These are phyloP conservation scores for Allium cepa DNA, from an alignment of 106 monocot genomes.

Conservation along the genomic window DNA sequence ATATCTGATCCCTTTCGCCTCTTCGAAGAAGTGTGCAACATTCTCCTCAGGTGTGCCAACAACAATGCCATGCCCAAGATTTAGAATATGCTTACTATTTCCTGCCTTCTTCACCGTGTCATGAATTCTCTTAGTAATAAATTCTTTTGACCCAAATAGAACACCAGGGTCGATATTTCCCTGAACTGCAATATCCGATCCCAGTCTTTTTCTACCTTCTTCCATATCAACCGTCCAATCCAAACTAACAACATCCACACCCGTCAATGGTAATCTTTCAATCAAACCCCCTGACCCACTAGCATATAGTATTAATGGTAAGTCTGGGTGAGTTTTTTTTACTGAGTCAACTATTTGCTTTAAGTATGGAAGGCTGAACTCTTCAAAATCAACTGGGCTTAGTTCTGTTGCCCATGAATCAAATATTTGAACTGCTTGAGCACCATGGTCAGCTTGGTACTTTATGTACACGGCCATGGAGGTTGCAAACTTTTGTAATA, in stretches of 20 bases:
- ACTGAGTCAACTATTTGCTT: conserved; percentile 84
- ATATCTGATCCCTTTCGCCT: conserved; percentile 77
- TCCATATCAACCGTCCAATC: conserved; percentile 98
- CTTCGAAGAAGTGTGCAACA: conserved; percentile 95
- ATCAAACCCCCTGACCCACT: conserved; percentile 87
- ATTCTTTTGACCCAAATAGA: conserved; percentile 90
- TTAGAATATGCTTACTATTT: conserved; percentile 64
- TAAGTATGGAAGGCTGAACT: conserved; percentile 86
- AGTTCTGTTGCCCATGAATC: conserved; percentile 98
- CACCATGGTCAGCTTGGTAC: conserved; percentile 90
- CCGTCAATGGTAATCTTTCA: conserved; percentile 62
- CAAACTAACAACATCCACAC: conserved; percentile 90
- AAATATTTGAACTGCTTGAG: conserved; percentile 94
- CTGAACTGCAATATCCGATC: conserved; percentile 74
- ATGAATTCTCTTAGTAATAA: conserved; percentile 64
- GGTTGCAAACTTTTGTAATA: conserved; percentile 64
- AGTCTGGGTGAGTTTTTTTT: conserved; percentile 60
- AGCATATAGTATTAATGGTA: conserved; percentile 91
- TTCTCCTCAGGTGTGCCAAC: conserved; percentile 97
- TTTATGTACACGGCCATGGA: conserved; percentile 88
- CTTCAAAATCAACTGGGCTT: conserved; percentile 83
- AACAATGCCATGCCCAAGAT: conserved; percentile 90
- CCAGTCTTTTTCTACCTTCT: conserved; percentile 70
- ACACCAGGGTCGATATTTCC: conserved; percentile 93
- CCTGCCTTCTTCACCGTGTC: conserved; percentile 89